Evolutionary conservation across 148 eudicot genomes (phyloP), one percentile per base, ranked within the genome.

Genomic region (Polygonum aviculare): DNA sequence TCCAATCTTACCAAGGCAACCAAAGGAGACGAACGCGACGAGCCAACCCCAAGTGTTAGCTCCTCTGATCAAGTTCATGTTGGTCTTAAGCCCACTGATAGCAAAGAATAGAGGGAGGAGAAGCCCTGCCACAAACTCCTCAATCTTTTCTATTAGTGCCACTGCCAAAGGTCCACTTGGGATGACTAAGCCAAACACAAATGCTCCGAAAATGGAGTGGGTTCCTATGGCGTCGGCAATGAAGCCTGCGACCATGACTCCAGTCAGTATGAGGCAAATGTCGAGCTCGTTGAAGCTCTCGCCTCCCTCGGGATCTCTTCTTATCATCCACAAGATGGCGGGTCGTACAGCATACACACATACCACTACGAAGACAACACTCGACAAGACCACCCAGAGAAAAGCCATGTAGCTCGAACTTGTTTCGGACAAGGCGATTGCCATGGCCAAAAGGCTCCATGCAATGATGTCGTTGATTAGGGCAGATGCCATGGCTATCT

Each of bases 171-270:
- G 86, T 33, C 96, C 96, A 36, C 87, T 89, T 14, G 96, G 96
- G 19, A 89, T 87, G 38, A 91, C 77, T 26, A 91, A 75, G 9
- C 96, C 96, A 36, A 87, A 84, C n/a, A 91, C 89, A 78, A 91
- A 91, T 11, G 96, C 96, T 3, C 96, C 96, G 39, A 91, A 91
- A 12, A 91, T 85, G 48, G 92, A 86, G 78, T 91, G 96, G 12
- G 90, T 91, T 12, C 96, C 96, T 10, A 91, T 87, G 0, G 89
- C 85, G 76, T 91, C 96, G 0, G 96, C 89, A 2, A 89, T 59
- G 69, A 91, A 91, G 7, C 88, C 96, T 0, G 89, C 81, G 1
- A 86, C 80, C 88, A 91, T 83, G 6, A 91, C 96, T 1, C 88
- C 89, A 0, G 89, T 87, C 12, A 91, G 84, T 60, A 86, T 89